A percentile compares a stretch with the other conserved stretches of the same genome.
These are phyloP conservation scores for Arthrobotrys sinensis DNA, from an alignment of 2,329 filamentous ascomycete genomes.

Conservation along the genomic window DNA sequence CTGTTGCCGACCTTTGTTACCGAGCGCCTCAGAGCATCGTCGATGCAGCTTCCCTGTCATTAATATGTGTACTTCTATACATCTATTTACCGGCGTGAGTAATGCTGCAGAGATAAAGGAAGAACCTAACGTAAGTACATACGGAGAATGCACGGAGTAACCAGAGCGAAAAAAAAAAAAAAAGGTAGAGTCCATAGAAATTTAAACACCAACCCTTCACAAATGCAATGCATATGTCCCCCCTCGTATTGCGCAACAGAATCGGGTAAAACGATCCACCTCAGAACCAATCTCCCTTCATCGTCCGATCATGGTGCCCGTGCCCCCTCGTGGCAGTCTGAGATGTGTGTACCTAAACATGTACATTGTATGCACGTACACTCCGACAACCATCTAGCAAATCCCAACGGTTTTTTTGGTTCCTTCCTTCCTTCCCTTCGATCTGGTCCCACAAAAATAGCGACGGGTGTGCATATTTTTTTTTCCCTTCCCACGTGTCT, in stretches of 20 bases:
- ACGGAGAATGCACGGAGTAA: neutral
- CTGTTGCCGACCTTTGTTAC: constrained; percentile 46
- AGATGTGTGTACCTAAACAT: neutral
- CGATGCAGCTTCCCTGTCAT: constrained; percentile 25
- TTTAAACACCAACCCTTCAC: neutral
- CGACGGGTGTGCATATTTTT: constrained; percentile 25
- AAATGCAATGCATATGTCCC: neutral
- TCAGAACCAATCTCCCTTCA: constrained; percentile 18
- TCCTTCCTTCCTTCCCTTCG: neutral
- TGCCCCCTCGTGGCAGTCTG: constrained; percentile 25
- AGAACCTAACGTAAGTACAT: constrained; percentile 3
- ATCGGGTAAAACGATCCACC: constrained; percentile 54
- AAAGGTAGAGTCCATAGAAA: neutral
- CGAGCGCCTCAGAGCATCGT: constrained; percentile 33
- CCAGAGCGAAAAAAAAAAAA: neutral
- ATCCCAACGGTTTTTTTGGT: constrained; percentile 13
- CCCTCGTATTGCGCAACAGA: constrained; percentile 56
- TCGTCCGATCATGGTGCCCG: constrained; percentile 25
- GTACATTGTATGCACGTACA: neutral
- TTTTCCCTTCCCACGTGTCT: constrained; percentile 47
- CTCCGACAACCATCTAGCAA: neutral
- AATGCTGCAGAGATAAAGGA: neutral
- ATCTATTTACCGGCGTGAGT: constrained; percentile 20
- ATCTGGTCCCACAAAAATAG: constrained; percentile 41
- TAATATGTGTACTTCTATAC: constrained; percentile 6